Evolutionary conservation across 305 asterid genomes (phyloP), one percentile per base, ranked within the genome.

Genomic region (Fraxinus sp.): DNA sequence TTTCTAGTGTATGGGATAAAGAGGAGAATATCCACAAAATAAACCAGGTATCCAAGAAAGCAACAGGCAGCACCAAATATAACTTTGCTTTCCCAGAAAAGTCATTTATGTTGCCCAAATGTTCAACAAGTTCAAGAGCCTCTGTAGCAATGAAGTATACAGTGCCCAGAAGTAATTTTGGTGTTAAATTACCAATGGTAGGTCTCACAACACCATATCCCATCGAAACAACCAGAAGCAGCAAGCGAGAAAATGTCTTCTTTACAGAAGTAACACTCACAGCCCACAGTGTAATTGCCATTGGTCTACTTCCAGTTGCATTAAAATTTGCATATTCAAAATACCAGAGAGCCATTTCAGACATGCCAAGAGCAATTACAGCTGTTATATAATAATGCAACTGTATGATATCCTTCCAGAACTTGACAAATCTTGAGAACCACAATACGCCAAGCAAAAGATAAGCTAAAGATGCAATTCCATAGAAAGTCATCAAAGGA

Each of bases 301-400:
- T 89, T 10, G 99, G 99, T 74, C 98, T 90, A 83, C 90, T 91
- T 80, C 99, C 99, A 33, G 95, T 90, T 79, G 94, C 92, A 84
- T 93, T 94, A 76, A 95, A 89, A 83, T 95, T 94, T 74, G 97
- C 88, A 87, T 95, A 94, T 62, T 95, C 99, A 81, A 90, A 94
- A 82, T 95, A 95, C 99, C 99, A 95, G 46, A 95, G 89, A 55
- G 99, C 95, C 99, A 95, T 95, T 90, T 95, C 99, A 80, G 95
- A 95, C 99, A 95, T 95, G 44, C 98, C 99, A 26, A 95, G 92
- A 74, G 95, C 91, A 85, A 95, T 93, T 78, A 95, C 99, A 71
- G 92, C 94, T n/a, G 98, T 93, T 46, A 95, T 95, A 80, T 94
- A 94, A 85, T 90, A 94, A 83, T 95, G 99, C 91, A 95, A 79